Evolutionary conservation across 176 grass and related monocot genomes (phyloP).

Genomic region (Rhynchospora breviuscula): DNA sequence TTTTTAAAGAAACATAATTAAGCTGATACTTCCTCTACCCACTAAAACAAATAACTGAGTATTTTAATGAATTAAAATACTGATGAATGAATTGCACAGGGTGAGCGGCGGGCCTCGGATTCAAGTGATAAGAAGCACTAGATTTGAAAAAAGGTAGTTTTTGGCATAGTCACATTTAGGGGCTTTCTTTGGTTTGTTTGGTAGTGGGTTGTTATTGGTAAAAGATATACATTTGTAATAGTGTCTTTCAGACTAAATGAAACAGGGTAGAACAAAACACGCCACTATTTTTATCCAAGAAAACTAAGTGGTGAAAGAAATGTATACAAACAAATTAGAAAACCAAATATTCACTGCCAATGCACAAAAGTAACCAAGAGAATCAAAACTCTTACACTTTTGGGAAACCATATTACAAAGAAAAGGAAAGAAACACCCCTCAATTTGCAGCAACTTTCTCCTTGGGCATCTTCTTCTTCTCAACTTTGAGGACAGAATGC

Average conservation of each 20-base stretch:
- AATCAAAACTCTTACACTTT: slow-evolving; percentile 7
- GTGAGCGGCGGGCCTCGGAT: no score
- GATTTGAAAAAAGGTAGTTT: no score
- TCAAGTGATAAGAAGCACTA: no score
- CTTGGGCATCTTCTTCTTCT: slow-evolving; percentile 23
- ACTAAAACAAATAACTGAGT: not conserved
- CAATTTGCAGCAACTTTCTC: not conserved
- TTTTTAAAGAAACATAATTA: not conserved
- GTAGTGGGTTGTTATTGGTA: no score
- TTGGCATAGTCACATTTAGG: no score
- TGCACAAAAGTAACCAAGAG: not conserved
- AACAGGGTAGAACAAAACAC: no score
- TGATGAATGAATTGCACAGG: no score
- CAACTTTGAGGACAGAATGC: slow-evolving; percentile 55
- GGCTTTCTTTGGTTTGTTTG: no score
- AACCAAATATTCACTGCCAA: slow-evolving; percentile 15
- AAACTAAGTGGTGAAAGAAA: not conserved
- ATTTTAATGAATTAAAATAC: not conserved
- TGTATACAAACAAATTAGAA: not conserved
- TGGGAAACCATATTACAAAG: not conserved
- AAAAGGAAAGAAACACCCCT: not conserved
- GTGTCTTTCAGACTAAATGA: no score
- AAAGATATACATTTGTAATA: no score
- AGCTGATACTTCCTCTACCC: not conserved
- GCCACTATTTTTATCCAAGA: no score